Conservation (phyloP, 352 stramenopile species). For the Phytopythium aichiense region DNA sequence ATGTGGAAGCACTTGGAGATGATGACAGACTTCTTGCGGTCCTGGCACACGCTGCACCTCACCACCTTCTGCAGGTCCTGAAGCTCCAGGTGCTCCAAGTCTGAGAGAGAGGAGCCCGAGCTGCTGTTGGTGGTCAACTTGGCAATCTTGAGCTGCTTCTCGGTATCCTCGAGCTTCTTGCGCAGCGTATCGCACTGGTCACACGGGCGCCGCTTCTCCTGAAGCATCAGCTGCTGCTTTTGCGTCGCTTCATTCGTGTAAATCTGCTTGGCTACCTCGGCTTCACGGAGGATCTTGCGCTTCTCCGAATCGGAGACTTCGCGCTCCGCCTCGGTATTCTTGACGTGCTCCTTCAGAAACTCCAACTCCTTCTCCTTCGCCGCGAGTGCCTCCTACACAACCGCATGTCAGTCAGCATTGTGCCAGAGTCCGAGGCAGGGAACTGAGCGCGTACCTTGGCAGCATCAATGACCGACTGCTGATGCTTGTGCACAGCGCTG, state of each 20-base stretch:
- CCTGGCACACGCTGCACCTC: slow-evolving; percentile 83
- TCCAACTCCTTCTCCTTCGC: slow-evolving; percentile 58
- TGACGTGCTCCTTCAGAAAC: slow-evolving; percentile 60
- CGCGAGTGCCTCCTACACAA: slow-evolving; percentile 42
- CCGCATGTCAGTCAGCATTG: neutral
- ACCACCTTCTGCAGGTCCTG: slow-evolving; percentile 80
- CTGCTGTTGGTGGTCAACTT: slow-evolving; percentile 16
- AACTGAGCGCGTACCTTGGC: slow-evolving; percentile 37
- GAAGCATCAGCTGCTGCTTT: slow-evolving; percentile 45
- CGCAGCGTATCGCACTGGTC: slow-evolving; percentile 47
- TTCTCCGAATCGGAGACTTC: slow-evolving; percentile 51
- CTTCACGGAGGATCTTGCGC: slow-evolving; percentile 48
- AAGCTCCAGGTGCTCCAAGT: slow-evolving; percentile 79
- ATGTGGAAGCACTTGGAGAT: slow-evolving; percentile 88
- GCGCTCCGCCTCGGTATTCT: slow-evolving; percentile 48
- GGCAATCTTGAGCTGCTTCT: slow-evolving; percentile 37
- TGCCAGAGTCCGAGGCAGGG: neutral
- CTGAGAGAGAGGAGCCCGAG: slow-evolving; percentile 38
- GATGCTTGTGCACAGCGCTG: slow-evolving; percentile 69
- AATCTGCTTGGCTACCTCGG: slow-evolving; percentile 62
- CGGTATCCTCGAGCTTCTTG: slow-evolving; percentile 49
- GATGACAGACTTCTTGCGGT: slow-evolving; percentile 83
- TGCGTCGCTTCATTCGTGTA: slow-evolving; percentile 49
- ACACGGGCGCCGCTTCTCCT: slow-evolving; percentile 53
- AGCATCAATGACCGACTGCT: slow-evolving; percentile 63